Evolutionary conservation across 352 stramenopile species (phyloP).

Genomic region (Globisporangium spiculum): DNA sequence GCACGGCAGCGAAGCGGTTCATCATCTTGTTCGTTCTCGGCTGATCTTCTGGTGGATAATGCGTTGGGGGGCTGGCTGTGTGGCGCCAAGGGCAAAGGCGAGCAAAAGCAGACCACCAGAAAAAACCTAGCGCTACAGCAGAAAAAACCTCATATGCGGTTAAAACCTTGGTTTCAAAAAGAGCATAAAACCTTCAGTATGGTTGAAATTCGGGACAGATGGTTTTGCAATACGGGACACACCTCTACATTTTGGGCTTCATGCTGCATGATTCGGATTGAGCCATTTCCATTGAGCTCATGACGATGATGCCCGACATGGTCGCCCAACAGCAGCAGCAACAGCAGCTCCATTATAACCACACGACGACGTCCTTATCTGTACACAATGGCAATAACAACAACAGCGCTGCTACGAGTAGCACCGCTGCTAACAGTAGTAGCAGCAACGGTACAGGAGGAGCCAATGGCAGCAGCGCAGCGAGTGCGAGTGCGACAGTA

Average conservation of each 20-base stretch:
- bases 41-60: constrained; percentile 20
- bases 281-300: background rate
- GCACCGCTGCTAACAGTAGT: background rate
- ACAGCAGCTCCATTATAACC: background rate
- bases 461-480: background rate
- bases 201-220: no score
- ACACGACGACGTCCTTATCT: background rate
- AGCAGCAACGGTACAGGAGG: background rate
- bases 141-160: no score
- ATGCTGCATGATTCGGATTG: background rate
- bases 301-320: constrained; percentile 5
- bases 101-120: background rate
- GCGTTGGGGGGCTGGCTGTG: constrained; percentile 3
- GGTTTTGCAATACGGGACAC: no score
- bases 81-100: background rate
- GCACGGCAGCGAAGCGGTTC: constrained; percentile 73
- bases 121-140: background rate
- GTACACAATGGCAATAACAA: background rate
- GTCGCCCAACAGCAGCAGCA: constrained; percentile 16
- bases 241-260: background rate
- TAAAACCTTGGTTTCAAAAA: no score
- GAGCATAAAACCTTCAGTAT: no score
- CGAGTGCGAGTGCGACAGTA: background rate
- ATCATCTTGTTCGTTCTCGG: constrained; percentile 53
- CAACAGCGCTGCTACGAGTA: background rate